Evolutionary conservation across 805 yeast genomes (phyloP).

Genomic region (Candida golubevii): DNA sequence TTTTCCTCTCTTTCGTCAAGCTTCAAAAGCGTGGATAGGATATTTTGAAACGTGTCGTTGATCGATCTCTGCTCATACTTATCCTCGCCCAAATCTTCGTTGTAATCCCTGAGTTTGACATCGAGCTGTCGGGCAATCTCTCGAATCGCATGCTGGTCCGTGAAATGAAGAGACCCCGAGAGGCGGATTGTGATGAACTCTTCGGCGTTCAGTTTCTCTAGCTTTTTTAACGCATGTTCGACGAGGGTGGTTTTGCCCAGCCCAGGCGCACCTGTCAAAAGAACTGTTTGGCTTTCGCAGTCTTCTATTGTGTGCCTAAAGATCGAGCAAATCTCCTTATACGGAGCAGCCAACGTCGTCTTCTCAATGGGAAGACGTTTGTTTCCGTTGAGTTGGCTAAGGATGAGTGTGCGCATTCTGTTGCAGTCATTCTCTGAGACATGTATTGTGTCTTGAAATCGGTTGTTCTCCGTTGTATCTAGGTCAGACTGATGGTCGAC

Average conservation of each 20-base stretch:
- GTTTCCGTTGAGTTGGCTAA: constrained; percentile 12
- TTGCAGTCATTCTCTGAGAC: not conserved
- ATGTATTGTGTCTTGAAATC: too few relatives aligned
- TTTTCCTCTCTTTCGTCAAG: constrained; percentile 20
- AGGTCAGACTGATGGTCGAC: too few relatives aligned
- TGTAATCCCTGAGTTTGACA: constrained; percentile 19
- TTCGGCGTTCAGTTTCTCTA: constrained; percentile 38
- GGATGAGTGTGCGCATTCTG: constrained; percentile 7
- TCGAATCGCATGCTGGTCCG: constrained; percentile 74
- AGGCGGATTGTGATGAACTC: constrained; percentile 61
- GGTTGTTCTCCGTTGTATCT: too few relatives aligned
- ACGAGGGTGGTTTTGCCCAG: constrained; percentile 71
- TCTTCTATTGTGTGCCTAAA: constrained; percentile 61
- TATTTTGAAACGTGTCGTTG: constrained; percentile 57
- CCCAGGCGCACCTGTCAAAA: constrained; percentile 76
- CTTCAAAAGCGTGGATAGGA: constrained; percentile 48
- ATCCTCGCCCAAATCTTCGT: constrained; percentile 15
- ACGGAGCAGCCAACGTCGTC: constrained; percentile 25
- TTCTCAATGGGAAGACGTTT: constrained; percentile 7
- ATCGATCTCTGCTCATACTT: constrained; percentile 49
- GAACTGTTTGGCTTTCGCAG: constrained; percentile 75
- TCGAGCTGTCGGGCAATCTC: constrained; percentile 86
- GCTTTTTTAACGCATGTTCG: constrained; percentile 47
- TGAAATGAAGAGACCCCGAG: constrained; percentile 67
- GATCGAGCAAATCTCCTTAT: constrained; percentile 50